These are phyloP conservation scores for Dendrocalamus latiflorus DNA, from an alignment of 202 grass and related monocot species.

Conservation along the genomic window DNA sequence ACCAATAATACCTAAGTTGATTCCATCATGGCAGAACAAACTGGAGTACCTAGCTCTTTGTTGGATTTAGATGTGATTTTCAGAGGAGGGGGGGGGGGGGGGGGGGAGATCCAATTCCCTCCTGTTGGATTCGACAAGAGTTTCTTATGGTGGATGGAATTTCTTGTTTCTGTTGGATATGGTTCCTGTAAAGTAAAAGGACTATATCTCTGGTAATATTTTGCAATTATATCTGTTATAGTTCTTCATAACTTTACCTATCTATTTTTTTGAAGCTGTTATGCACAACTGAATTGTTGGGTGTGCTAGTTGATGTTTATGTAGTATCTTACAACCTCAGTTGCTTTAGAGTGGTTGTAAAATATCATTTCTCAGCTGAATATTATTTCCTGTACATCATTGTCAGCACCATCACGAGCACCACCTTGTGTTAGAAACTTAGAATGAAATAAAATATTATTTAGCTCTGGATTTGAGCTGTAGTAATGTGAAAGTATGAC, in stretches of 20 bases:
- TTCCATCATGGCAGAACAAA: background rate
- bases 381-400: background rate
- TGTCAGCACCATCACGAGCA: background rate
- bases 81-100: too few relatives aligned
- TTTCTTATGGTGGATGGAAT: background rate
- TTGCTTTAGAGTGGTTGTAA: conserved; percentile 2
- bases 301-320: background rate
- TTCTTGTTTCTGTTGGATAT: conserved; percentile 3
- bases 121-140: background rate
- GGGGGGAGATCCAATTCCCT: background rate
- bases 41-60: background rate
- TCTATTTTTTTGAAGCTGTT: conserved; percentile 21
- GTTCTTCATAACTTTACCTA: background rate
- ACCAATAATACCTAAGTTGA: background rate
- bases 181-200: background rate
- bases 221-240: background rate
- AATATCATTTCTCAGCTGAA: background rate
- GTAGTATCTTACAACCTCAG: background rate
- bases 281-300: background rate
- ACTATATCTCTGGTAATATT: background rate
- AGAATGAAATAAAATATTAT: background rate
- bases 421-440: background rate
- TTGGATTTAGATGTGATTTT: background rate
- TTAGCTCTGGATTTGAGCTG: background rate
- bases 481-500: background rate